Base-by-base conservation (phyloP, 2,329 filamentous ascomycete genomes). In the Cordyceps tenuipes region DNA sequence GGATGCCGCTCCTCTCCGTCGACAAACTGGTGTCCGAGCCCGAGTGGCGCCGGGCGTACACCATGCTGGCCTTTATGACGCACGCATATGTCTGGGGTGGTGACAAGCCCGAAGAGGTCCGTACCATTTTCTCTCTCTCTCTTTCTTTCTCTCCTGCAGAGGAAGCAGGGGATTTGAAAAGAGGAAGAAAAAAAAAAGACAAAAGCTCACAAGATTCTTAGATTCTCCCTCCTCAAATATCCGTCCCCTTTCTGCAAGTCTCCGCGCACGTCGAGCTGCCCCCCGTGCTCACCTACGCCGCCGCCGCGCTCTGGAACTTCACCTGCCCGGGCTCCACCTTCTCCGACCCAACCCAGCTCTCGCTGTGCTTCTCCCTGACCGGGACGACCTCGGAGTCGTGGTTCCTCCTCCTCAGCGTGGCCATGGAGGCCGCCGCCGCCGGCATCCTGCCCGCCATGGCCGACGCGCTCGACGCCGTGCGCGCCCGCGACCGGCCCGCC, bases 21-120 rank as follows among this genome's bases (percentile, higher is more conserved):
- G 77, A 83, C 19, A 76, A 80, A 6, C 77, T 96, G 6, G 70
- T 72, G 4, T 80, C 79, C 2, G 85, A 90, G 65, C 73, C 82
- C 1, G 88, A 96, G 76, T 95, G 90, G 90, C 80, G 87, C 64
- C 80, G 91, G 65, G 91, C 91, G 59, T 96, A 95, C 71, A 81
- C 86, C 3, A 79, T 95, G 8, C 77, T 97, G 47, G 84, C 82
- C 0, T 94, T 95, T 68, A 81, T 96, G 59, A 80, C 90, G 1
- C 91, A 97, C 72, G 87, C 84, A 10, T 96, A 96, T 72, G 85
- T 97, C 21, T 97, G 93, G 93, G 90, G 91, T 60, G 90, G 89
- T 23, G 83, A 89, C 48, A 80, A 77, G 59, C 88, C 91, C 2
- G 79, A 81, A 62, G 88, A 94, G 75, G 89, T 91, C 67, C 66